These are phyloP conservation scores for Trichosporon coremiiforme DNA, from an alignment of 1,284 basidiomycete genomes.

Conservation along the genomic window DNA sequence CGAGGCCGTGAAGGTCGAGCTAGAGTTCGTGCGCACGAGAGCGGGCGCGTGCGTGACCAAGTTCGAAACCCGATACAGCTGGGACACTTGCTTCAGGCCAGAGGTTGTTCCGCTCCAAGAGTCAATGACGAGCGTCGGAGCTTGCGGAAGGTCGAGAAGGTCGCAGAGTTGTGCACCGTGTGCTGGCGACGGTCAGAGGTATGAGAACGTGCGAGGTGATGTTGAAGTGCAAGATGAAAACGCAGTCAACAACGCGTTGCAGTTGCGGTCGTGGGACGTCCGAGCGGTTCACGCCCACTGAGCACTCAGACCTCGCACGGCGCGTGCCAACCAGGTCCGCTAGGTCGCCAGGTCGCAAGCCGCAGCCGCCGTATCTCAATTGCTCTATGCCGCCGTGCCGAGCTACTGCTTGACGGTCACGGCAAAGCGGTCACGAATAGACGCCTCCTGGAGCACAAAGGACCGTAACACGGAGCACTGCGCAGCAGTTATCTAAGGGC, in stretches of 20 bases:
- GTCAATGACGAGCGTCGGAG: background rate
- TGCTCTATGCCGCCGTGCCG: too few relatives aligned
- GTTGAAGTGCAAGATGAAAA: background rate
- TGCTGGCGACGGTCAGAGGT: background rate
- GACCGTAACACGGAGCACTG: background rate
- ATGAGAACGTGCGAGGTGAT: background rate
- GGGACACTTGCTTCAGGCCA: background rate
- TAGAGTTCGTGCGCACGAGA: background rate
- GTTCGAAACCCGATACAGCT: conserved; percentile 1
- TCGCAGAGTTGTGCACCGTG: background rate
- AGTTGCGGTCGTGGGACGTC: background rate
- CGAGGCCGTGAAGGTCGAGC: conserved; percentile 7
- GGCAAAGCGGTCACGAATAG: background rate
- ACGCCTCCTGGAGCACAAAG: background rate
- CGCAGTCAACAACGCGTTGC: conserved; percentile 7
- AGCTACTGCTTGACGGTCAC: background rate
- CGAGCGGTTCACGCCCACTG: background rate
- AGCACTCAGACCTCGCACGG: background rate
- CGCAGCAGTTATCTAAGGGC: conserved; percentile 9
- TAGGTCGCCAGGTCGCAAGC: too few relatives aligned
- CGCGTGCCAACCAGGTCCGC: background rate
- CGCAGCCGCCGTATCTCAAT: background rate
- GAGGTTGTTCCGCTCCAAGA: background rate
- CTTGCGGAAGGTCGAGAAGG: background rate
- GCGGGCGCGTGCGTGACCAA: background rate